A percentile compares a stretch with the other conserved stretches of the same genome.
Evolutionary conservation across 2,329 filamentous ascomycete species (phyloP).

Genomic region (Orbilia ellipsospora): DNA sequence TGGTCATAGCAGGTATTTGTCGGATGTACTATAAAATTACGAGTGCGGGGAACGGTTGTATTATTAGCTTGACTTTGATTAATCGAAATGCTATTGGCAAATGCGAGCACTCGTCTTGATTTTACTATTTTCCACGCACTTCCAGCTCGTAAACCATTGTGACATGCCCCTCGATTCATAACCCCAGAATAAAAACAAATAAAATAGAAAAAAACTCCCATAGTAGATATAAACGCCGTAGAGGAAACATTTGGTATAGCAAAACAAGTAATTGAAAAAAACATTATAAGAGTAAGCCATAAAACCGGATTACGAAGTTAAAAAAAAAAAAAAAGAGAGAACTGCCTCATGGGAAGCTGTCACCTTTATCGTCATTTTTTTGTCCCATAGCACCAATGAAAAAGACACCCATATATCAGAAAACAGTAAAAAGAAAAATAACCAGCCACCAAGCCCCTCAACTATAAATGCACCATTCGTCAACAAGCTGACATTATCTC

Average conservation of each 20-base stretch:
- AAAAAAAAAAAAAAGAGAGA: too few relatives aligned
- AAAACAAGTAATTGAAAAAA: not conserved
- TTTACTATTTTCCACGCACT: too few relatives aligned
- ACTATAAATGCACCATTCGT: not conserved
- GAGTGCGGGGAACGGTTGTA: slow-evolving; percentile 18
- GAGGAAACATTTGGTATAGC: not conserved
- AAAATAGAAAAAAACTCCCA: not conserved
- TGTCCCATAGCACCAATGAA: slow-evolving; percentile 13
- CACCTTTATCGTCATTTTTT: slow-evolving; percentile 8
- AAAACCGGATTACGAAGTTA: not conserved
- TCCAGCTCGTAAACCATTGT: too few relatives aligned
- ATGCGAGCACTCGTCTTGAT: too few relatives aligned
- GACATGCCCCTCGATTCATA: not conserved
- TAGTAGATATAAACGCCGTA: not conserved
- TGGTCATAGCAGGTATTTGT: not conserved
- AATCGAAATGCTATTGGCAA: too few relatives aligned
- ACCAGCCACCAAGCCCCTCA: not conserved
- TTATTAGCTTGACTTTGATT: slow-evolving; percentile 9
- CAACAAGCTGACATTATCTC: not conserved
- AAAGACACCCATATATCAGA: slow-evolving; percentile 8
- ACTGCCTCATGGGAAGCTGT: not conserved
- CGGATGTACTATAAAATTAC: slow-evolving; percentile 26
- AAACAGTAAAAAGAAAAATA: not conserved
- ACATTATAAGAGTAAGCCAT: slow-evolving; percentile 9
- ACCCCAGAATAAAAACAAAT: not conserved